Evolutionary conservation across 2,329 filamentous ascomycete genomes (phyloP), one percentile per base, ranked within the genome.

Genomic region (Alternaria gaisen): DNA sequence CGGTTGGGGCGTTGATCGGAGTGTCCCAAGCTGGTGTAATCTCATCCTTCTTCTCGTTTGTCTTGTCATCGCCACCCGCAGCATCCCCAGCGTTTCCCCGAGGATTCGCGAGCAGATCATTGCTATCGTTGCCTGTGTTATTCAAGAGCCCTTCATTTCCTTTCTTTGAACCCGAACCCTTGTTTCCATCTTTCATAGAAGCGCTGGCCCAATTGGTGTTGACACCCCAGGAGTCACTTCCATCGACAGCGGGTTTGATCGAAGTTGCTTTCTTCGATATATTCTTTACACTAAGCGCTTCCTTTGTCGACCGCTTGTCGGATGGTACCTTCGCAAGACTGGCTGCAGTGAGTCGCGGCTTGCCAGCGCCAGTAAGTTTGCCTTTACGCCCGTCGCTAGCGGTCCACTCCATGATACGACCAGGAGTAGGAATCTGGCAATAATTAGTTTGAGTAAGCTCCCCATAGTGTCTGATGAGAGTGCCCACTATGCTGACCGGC

Each of bases 311-410:
- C 2, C 22, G 54, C 16, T 63, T 65, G 4, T 61, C 60, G 0
- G 56, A 55, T 4, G 69, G 59, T 3, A 65, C 53, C 32, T 66
- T 64, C 0, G 56, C 62, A 20, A 70, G 64, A 26, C 60, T 69
- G 9, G 53, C 51, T 16, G 60, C 57, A 4, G 62, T 65, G 16
- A 70, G 60, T 24, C 65, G 68, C 18, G 53, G 55, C 38, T 65
- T 68, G 38, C 67, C 61, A 3, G 52, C 57, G 2, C 68, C 64
- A 0, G 62, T 72, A 28, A 75, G 61, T 10, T 38, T 65, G 46
- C 73, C 72, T 46, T 70, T 72, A 30, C 75, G 73, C 18, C 75
- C 75, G 51, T 77, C 74, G 42, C 73, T 76, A 16, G 75, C 75
- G 26, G 66, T 56, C 72, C 73, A 77, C 53, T 77, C 75, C 10